phyloP scores from a whole-genome alignment of 1,284 basidiomycete genomes.

The Apiotrichum porosum region DNA sequence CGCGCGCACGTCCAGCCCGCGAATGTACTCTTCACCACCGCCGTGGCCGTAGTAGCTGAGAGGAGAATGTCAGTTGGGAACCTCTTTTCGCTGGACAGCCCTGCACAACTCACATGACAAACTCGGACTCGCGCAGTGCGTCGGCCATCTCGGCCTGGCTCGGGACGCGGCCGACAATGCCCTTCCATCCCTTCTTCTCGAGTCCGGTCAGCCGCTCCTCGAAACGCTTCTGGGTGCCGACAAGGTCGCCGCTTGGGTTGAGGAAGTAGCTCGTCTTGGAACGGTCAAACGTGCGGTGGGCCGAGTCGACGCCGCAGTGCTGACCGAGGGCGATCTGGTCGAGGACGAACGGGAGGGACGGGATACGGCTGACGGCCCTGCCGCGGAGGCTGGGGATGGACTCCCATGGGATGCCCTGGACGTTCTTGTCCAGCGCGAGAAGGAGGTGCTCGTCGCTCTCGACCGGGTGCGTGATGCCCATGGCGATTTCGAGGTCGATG shows the following conservation, averaged over 20 bases:
- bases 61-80: conserved; percentile 54
- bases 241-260: conserved; percentile 88
- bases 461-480: conserved; percentile 9
- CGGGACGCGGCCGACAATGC: conserved; percentile 68
- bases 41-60: conserved; percentile 85
- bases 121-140: conserved; percentile 65
- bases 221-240: conserved; percentile 77
- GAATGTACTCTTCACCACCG: conserved; percentile 89
- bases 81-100: conserved; percentile 56
- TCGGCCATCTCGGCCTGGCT: conserved; percentile 74
- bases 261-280: conserved; percentile 75
- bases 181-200: conserved; percentile 69
- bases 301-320: conserved; percentile 27
- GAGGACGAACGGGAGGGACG: conserved; percentile 78
- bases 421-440: conserved; percentile 83
- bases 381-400: conserved; percentile 81
- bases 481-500: conserved; percentile 60
- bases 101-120: conserved; percentile 66
- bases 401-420: conserved; percentile 93
- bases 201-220: conserved; percentile 67
- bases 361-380: conserved; percentile 82
- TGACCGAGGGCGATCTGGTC: conserved; percentile 68
- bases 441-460: conserved; percentile 62
- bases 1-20: conserved; percentile 75
- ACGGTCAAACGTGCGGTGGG: conserved; percentile 55